phyloP scores from a whole-genome alignment of 2,329 filamentous ascomycete species.

The Lomentospora prolificans region DNA sequence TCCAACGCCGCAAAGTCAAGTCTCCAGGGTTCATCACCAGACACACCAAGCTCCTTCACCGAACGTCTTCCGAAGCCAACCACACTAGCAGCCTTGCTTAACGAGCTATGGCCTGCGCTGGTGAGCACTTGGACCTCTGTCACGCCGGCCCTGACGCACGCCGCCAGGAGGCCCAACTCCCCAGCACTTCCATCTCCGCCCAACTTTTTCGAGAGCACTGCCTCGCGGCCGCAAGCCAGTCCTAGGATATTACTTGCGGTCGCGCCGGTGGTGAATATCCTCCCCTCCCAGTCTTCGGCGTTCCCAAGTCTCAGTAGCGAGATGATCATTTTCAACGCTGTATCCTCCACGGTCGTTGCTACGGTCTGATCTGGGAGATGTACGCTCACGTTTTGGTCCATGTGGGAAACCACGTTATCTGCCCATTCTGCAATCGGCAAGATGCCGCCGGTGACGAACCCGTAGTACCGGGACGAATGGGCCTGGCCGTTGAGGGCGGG shows the following conservation, averaged over 20 bases:
- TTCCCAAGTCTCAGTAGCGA: conserved; percentile 52
- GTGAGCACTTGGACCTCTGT: conserved; percentile 67
- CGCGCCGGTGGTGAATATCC: conserved; percentile 49
- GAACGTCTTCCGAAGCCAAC: conserved; percentile 65
- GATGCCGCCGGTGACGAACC: conserved; percentile 76
- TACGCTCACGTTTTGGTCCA: conserved; percentile 78
- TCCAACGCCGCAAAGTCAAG: conserved; percentile 61
- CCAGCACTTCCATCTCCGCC: conserved; percentile 40
- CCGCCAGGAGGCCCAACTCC: conserved; percentile 58
- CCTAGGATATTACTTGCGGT: conserved; percentile 79
- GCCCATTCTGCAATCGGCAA: conserved; percentile 73
- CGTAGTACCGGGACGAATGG: conserved; percentile 64
- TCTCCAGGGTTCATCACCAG: conserved; percentile 40
- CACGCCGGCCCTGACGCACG: conserved; percentile 54
- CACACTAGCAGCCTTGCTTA: conserved; percentile 73
- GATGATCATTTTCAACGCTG: conserved; percentile 58
- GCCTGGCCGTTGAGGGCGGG: conserved; percentile 58
- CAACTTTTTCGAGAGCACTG: conserved; percentile 35
- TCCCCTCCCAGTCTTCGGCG: conserved; percentile 45
- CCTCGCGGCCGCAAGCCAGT: conserved; percentile 55
- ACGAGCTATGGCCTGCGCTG: conserved; percentile 72
- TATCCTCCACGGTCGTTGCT: conserved; percentile 66
- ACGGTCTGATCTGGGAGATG: conserved; percentile 70
- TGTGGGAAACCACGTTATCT: conserved; percentile 70
- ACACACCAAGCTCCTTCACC: conserved; percentile 49